Evolutionary conservation across 208 protist species (phyloP), one percentile per base, ranked within the genome.

Genomic region (Leishmania aethiopica): DNA sequence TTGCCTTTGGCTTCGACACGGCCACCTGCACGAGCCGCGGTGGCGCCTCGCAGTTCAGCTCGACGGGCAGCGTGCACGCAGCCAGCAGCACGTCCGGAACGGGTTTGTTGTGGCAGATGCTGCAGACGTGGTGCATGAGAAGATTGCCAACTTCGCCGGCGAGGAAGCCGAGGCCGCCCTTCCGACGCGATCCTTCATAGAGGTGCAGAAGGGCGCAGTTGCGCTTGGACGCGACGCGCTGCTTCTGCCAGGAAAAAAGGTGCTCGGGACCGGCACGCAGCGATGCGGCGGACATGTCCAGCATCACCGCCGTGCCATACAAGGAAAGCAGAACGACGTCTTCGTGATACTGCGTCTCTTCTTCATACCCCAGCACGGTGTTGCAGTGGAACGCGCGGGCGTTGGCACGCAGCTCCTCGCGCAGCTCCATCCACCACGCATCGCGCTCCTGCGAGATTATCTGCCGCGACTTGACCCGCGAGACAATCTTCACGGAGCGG

Each of bases 371-470:
- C 8, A 98, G 81, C 49, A 98, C 92, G 2, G 92, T 94, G 80
- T 97, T 97, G 85, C 96, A 98, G 85, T 96, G 88, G 72, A 98
- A 95, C 28, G 91, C 90, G 53, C 92, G 90, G 32, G 95, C 94
- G 84, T 98, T 97, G 37, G 93, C 90, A 45, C 91, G 91, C 22
- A 98, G 91, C 86, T 98, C 95, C 80, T 98, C 91, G 45, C 96
- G 91, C 82, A 98, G 82, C 85, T 98, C 95, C 91, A 96, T 96
- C 95, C 96, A 98, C 95, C 96, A 98, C 77, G 90, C 89, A 76
- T 98, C 96, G 47, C 94, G 91, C 80, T 98, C 93, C 80, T 97
- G 94, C 49, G 91, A 92, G 53, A 98, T 94, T 62, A 94, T 88
- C 80, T 92, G 90, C 69, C 93, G 92, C 32, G 90, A 96, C 89